These are phyloP conservation scores for Mycena epipterygia DNA, from an alignment of 768 basidiomycete genomes.

Conservation along the genomic window DNA sequence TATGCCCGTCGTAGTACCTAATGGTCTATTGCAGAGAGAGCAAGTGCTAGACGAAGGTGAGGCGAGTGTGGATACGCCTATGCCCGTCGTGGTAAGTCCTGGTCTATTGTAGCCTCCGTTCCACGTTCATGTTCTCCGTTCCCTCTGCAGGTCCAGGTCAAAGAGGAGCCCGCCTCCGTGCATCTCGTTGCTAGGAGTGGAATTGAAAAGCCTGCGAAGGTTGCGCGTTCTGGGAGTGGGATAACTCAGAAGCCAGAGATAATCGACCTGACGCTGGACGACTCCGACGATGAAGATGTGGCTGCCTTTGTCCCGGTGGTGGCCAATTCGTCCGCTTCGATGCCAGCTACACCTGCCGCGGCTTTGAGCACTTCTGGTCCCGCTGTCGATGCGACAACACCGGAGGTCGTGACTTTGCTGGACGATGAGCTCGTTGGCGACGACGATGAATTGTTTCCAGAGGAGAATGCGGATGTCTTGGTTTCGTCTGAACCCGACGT, in stretches of 20 bases:
- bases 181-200: not conserved
- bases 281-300: constrained; percentile 29
- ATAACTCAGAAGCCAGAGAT: not conserved
- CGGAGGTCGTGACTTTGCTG: not conserved
- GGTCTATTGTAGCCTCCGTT: no score
- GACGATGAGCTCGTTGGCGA: not conserved
- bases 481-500: no score
- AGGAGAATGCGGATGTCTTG: no score
- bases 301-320: not conserved
- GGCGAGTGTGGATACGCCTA: not conserved
- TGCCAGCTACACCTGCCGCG: not conserved
- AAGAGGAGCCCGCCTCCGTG: not conserved
- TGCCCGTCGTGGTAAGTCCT: not conserved
- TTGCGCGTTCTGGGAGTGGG: not conserved
- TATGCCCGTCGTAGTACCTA: not conserved
- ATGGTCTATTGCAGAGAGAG: no score
- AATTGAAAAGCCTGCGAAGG: not conserved
- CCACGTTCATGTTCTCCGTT: not conserved
- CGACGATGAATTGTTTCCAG: not conserved
- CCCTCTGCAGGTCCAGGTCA: constrained; percentile 7
- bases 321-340: not conserved
- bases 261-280: constrained; percentile 32
- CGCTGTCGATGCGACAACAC: not conserved
- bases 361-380: not conserved
- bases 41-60: not conserved